phyloP scores from a whole-genome alignment of 2,329 filamentous ascomycete species.

The Neofusicoccum laricinum region DNA sequence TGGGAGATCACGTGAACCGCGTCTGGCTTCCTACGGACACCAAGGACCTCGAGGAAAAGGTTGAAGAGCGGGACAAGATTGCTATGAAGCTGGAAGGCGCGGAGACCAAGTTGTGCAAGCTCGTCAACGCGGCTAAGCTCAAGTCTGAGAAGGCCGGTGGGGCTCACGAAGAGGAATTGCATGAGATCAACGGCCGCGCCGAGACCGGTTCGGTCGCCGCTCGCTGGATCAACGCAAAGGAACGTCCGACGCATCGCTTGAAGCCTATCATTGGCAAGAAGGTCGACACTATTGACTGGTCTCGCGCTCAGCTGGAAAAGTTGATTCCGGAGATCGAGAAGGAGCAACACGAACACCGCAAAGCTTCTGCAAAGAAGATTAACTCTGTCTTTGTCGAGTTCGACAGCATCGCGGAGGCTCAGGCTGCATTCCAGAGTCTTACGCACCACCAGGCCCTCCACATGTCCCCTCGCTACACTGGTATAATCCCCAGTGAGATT shows the following conservation, averaged over 20 bases:
- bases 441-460: conserved; percentile 83
- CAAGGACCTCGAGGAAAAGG: conserved; percentile 9
- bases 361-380: neutral
- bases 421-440: conserved; percentile 81
- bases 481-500: conserved; percentile 76
- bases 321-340: conserved; percentile 14
- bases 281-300: conserved; percentile 17
- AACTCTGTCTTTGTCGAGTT: conserved; percentile 88
- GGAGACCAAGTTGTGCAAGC: conserved; percentile 14
- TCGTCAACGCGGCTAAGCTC: conserved; percentile 3
- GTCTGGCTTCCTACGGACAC: conserved; percentile 16
- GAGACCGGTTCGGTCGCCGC: conserved; percentile 10
- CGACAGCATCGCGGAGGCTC: conserved; percentile 74
- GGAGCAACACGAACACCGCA: conserved; percentile 4
- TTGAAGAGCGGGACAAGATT: conserved; percentile 13
- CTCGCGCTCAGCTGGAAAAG: conserved; percentile 7
- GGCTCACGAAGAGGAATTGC: conserved; percentile 6
- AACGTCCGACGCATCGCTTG: conserved; percentile 14
- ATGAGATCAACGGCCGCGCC: conserved; percentile 4
- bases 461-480: conserved; percentile 82
- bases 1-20: conserved; percentile 12
- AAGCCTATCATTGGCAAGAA: conserved; percentile 16
- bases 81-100: conserved; percentile 11
- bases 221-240: conserved; percentile 9
- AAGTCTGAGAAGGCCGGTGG: neutral